Evolutionary conservation across 148 eudicot species (phyloP).

Genomic region (Rhododendron henanense): DNA sequence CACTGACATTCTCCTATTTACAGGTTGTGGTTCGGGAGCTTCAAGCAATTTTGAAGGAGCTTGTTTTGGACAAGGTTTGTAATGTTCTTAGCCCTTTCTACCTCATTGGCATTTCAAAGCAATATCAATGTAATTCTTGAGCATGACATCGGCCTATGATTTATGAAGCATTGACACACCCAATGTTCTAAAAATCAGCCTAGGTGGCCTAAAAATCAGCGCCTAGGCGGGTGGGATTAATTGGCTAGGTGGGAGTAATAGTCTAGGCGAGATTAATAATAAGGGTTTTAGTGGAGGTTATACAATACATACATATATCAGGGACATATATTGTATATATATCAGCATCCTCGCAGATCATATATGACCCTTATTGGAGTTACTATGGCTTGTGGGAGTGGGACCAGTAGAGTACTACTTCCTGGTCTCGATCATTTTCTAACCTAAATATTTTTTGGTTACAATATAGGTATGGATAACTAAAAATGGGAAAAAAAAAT

Average conservation of each 20-base stretch:
- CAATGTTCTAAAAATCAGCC: background rate
- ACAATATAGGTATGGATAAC: background rate
- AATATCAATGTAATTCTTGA: background rate
- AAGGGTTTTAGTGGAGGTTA: background rate
- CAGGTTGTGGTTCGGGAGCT: constrained; percentile 76
- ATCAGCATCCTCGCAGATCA: background rate
- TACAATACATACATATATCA: background rate
- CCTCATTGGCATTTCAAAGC: background rate
- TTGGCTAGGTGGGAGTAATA: no score
- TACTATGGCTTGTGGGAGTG: background rate
- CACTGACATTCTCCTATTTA: constrained; percentile 8
- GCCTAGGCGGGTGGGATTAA: no score
- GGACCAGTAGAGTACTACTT: background rate
- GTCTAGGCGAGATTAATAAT: background rate
- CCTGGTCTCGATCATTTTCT: background rate
- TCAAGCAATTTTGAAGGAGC: constrained; percentile 55
- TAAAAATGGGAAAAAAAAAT: background rate
- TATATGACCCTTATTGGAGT: background rate
- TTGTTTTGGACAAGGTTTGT: constrained; percentile 68
- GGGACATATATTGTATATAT: no score
- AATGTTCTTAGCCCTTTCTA: background rate
- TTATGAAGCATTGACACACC: background rate
- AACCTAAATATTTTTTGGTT: background rate
- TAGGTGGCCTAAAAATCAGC: no score
- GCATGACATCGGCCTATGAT: background rate